Percentiles rank a stretch among this genome's conserved stretches.
Evolutionary conservation across 106 monocot genomes (phyloP).

Genomic region (Posidonia australis): DNA sequence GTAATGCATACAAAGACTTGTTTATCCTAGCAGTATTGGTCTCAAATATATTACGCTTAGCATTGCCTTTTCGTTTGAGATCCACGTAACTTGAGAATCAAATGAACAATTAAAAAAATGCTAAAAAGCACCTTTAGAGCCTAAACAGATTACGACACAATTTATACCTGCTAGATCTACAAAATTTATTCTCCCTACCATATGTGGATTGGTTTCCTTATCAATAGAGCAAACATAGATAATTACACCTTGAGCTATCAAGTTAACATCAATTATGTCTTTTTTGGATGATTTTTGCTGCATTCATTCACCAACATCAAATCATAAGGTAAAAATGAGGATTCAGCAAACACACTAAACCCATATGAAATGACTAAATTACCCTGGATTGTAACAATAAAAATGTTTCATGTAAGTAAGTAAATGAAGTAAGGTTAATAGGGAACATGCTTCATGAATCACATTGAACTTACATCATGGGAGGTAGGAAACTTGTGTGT

Average conservation of each 20-base stretch:
- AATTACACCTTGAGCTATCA: constrained; percentile 39
- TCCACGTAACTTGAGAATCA: constrained; percentile 36
- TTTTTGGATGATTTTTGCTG: constrained; percentile 7
- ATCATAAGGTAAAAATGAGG: constrained; percentile 48
- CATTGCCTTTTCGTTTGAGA: constrained; percentile 20
- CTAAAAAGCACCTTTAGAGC: neutral
- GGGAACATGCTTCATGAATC: too few relatives aligned
- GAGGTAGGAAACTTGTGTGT: constrained; percentile 69
- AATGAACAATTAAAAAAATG: neutral
- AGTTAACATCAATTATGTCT: constrained; percentile 1
- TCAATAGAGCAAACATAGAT: constrained; percentile 23
- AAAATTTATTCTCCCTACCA: constrained; percentile 43
- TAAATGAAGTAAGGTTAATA: neutral
- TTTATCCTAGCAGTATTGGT: constrained; percentile 29
- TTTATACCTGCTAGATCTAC: constrained; percentile 42
- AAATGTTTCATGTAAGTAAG: neutral
- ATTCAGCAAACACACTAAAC: constrained; percentile 60
- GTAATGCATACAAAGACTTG: constrained; percentile 43
- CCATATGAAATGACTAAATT: constrained; percentile 6
- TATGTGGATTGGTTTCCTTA: constrained; percentile 15
- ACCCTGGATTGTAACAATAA: constrained; percentile 7
- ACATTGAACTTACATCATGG: constrained; percentile 27
- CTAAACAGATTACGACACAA: neutral
- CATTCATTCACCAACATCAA: constrained; percentile 20
- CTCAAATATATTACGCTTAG: constrained; percentile 11